Base-by-base conservation (phyloP, 192 early-diverging fungal species). In the Rhizoclosmatium globosum region DNA sequence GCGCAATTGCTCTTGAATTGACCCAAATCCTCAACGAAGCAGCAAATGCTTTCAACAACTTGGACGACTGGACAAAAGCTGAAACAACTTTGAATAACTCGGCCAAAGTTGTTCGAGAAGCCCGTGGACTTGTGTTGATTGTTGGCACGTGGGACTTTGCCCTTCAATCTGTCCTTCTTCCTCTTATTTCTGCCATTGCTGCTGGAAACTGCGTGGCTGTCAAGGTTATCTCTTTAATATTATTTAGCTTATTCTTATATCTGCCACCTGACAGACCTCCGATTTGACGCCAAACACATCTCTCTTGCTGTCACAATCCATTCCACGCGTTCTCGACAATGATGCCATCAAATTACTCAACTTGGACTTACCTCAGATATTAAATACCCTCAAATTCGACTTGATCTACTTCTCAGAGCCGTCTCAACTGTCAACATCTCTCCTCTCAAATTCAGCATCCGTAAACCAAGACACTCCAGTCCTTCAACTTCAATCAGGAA, bases 401-500 rank as follows among this genome's bases (percentile, higher is more conserved):
- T 92, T 95, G 78, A 96, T 95, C 77, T 95, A 94, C 71, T 99
- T 95, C 85, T 98, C 97, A 0, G 97, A 96, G 64, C 92, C 88
- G 77, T 88, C 88, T 6, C 56, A 71, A 6, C 92, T 99, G 41
- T 96, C 92, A 48, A 92, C 88, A 70, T 88, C 96, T 44, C 88
- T 98, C 21, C 93, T 94, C 87, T 53, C 58, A 2, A 31, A 31
- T 31, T 31, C 31, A 31, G 96, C 96, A 19, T 95, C 96, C 13
- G 92, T 93, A 19, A 92, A 95, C 79, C 82, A 94, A 60, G 87
- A 96, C 56, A 94, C 96, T 2, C 92, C 93, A 17, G 93, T 95
- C 7, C 92, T 94, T 47, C 89, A 98, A 53, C 96, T 97, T 84
- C 92, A 98, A 38, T 96, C 96, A 61, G 97, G 97, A n/a, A 99